phyloP scores from a whole-genome alignment of 257 asterid species.

The Nicotiana tabacum region DNA sequence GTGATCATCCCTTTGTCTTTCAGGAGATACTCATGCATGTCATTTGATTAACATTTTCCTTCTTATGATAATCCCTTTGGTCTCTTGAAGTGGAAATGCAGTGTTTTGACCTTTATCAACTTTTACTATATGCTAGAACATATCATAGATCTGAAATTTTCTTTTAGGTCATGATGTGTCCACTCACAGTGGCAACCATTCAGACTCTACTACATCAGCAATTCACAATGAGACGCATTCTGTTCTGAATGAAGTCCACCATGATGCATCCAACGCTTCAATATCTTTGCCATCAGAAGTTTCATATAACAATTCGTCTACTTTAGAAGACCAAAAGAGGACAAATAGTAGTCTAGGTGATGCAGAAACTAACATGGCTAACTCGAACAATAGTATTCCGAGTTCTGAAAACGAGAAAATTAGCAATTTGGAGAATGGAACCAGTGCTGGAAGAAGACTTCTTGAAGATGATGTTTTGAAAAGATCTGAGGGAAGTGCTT shows the following conservation, averaged over 20 bases:
- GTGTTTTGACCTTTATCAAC: background rate
- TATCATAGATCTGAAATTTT: slow-evolving; percentile 4
- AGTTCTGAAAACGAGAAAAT: slow-evolving; percentile 42
- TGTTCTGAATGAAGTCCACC: slow-evolving; percentile 10
- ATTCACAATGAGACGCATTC: slow-evolving; percentile 7
- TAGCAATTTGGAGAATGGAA: slow-evolving; percentile 32
- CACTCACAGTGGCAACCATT: slow-evolving; percentile 7
- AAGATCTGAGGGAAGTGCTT: slow-evolving; percentile 20
- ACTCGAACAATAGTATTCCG: slow-evolving; percentile 35
- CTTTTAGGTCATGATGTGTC: slow-evolving; percentile 1
- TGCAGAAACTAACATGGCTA: slow-evolving; percentile 42
- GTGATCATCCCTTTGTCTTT: background rate
- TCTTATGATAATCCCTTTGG: background rate
- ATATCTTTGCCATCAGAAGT: slow-evolving; percentile 18
- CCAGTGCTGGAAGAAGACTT: slow-evolving; percentile 67
- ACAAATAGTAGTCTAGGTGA: slow-evolving; percentile 40
- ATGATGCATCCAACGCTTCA: slow-evolving; percentile 27
- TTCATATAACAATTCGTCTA: slow-evolving; percentile 39
- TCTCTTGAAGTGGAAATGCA: background rate
- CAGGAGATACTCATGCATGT: slow-evolving; percentile 7
- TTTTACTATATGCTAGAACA: background rate
- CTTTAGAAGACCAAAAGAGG: slow-evolving; percentile 30
- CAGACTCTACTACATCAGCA: background rate
- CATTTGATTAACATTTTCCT: background rate
- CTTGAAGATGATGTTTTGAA: slow-evolving; percentile 49